These are phyloP conservation scores for Aschersonia sp. DNA, from an alignment of 2,329 filamentous ascomycete species.

Conservation along the genomic window DNA sequence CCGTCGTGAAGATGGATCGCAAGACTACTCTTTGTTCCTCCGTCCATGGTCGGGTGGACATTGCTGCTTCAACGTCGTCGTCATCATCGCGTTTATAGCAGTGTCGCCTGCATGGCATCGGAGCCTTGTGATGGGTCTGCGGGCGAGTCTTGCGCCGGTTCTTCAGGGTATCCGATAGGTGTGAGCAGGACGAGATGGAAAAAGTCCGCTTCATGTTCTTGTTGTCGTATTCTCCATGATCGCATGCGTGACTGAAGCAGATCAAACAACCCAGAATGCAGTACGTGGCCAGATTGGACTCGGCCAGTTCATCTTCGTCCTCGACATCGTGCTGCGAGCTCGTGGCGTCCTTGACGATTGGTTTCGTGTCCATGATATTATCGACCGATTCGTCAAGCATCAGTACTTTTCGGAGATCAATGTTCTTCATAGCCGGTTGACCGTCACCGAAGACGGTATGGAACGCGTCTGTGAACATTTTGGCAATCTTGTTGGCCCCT, in stretches of 20 bases:
- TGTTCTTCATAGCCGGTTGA: constrained; percentile 18
- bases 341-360: constrained; percentile 30
- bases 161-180: constrained; percentile 18
- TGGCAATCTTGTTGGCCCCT: constrained; percentile 25
- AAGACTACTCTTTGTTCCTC: constrained; percentile 34
- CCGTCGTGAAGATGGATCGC: constrained; percentile 29
- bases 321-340: constrained; percentile 19
- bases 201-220: constrained; percentile 37
- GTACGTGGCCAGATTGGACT: constrained; percentile 38
- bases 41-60: constrained; percentile 23
- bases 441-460: constrained; percentile 34
- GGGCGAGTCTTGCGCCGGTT: constrained; percentile 9
- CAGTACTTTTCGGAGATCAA: constrained; percentile 37
- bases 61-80: constrained; percentile 3
- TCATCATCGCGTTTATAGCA: constrained; percentile 22
- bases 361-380: constrained; percentile 37
- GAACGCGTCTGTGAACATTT: constrained; percentile 42
- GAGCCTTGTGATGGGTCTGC: constrained; percentile 4
- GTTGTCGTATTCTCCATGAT: constrained; percentile 45
- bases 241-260: constrained; percentile 45
- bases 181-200: constrained; percentile 23
- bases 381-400: constrained; percentile 39
- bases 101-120: constrained; percentile 20
- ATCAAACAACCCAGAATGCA: constrained; percentile 42
- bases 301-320: constrained; percentile 23